phyloP scores from a whole-genome alignment of 2,329 filamentous ascomycete species.

The Fusarium tricinctum region DNA sequence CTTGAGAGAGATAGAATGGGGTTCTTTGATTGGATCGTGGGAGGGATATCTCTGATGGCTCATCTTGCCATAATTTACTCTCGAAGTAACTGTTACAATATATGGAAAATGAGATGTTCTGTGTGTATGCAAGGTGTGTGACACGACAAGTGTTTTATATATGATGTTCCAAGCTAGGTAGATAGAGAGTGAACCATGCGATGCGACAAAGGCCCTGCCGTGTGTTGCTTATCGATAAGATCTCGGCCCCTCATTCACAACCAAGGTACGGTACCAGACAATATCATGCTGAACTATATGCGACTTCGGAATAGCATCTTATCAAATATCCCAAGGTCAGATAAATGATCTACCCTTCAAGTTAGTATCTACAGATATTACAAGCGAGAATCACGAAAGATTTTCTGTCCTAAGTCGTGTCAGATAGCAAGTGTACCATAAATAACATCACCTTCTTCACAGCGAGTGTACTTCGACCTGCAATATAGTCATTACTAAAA shows the following conservation, averaged over 20 bases:
- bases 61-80: slow-evolving; percentile 56
- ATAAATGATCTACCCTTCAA: background rate
- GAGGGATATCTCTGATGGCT: slow-evolving; percentile 71
- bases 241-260: slow-evolving; percentile 13
- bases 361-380: slow-evolving; percentile 27
- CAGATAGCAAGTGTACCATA: slow-evolving; percentile 8
- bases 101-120: slow-evolving; percentile 4
- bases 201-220: slow-evolving; percentile 18
- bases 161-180: background rate
- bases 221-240: slow-evolving; percentile 42
- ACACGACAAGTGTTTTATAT: background rate
- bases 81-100: background rate
- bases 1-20: slow-evolving; percentile 83
- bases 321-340: slow-evolving; percentile 3
- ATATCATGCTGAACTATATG: slow-evolving; percentile 6
- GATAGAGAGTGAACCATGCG: background rate
- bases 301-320: background rate
- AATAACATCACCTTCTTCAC: slow-evolving; percentile 31
- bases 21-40: slow-evolving; percentile 75
- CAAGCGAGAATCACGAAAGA: background rate
- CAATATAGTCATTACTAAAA: slow-evolving; percentile 39
- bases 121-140: slow-evolving; percentile 2
- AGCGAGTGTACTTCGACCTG: slow-evolving; percentile 32
- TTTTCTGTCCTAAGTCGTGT: slow-evolving; percentile 6
- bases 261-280: background rate